phyloP scores from a whole-genome alignment of 768 basidiomycete species.

The Cystobasidium tubakii region DNA sequence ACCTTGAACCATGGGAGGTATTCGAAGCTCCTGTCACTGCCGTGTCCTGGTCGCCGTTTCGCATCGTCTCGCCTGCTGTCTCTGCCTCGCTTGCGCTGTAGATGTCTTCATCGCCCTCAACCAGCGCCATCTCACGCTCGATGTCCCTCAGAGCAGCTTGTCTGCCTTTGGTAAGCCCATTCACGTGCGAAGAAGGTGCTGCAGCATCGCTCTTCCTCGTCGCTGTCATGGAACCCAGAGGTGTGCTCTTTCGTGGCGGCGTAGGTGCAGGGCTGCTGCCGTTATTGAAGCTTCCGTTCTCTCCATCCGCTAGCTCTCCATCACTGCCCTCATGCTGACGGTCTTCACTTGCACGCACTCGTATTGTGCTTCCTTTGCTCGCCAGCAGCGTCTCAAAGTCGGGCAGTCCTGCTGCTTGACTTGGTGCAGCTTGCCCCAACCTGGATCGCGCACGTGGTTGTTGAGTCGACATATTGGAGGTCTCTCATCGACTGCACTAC shows the following conservation, averaged over 20 bases:
- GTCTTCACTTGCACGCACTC: constrained; percentile 7
- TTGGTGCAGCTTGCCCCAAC: background rate
- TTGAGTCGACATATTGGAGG: no score
- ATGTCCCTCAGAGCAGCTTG: constrained; percentile 19
- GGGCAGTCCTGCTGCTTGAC: background rate
- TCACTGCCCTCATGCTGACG: background rate
- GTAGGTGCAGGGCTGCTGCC: background rate
- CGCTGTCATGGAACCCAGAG: background rate
- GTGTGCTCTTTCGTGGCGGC: constrained; percentile 2
- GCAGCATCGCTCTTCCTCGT: background rate
- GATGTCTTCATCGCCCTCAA: constrained; percentile 12
- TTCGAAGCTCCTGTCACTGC: background rate
- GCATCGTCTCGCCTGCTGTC: background rate
- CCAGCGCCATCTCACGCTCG: constrained; percentile 14
- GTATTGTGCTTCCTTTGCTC: constrained; percentile 5
- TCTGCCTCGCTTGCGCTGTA: background rate
- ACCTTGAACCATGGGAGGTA: background rate
- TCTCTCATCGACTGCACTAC: no score
- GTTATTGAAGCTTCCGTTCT: background rate
- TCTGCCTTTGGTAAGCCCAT: background rate
- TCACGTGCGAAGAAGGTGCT: background rate
- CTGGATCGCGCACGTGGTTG: background rate
- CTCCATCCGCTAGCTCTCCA: background rate
- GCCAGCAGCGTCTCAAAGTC: constrained; percentile 32
- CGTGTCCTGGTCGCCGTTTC: background rate